A percentile compares a stretch with the other conserved stretches of the same genome.
phyloP scores from a whole-genome alignment of 129 eudicot genomes.

The Flaveria robusta region DNA sequence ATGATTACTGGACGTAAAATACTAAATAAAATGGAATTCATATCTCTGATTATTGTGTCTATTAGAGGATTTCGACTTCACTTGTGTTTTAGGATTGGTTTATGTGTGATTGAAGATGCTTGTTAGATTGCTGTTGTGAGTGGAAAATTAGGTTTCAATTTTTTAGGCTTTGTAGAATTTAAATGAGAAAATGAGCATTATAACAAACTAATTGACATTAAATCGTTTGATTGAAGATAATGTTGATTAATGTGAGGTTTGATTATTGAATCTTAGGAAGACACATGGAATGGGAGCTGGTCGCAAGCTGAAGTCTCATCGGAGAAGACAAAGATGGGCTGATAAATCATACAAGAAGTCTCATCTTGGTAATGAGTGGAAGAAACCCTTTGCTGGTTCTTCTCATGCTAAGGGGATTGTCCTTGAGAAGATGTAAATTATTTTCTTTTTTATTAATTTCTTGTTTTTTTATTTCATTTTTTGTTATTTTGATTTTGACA shows the following conservation, averaged over 20 bases:
- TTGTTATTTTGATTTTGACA: background rate
- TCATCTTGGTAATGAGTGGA: conserved; percentile 65
- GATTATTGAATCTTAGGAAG: conserved; percentile 26
- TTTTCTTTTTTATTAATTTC: background rate
- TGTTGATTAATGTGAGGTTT: background rate
- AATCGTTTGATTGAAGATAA: background rate
- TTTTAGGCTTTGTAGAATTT: background rate
- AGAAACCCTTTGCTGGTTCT: conserved; percentile 66
- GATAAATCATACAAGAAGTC: conserved; percentile 66
- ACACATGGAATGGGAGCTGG: conserved; percentile 75
- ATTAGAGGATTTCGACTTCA: background rate
- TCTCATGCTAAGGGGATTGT: conserved; percentile 68
- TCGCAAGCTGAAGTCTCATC: conserved; percentile 57
- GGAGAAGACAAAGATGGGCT: conserved; percentile 62
- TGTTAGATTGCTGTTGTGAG: background rate
- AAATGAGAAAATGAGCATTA: too few relatives aligned
- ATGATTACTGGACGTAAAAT: conserved; percentile 34
- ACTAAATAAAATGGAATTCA: conserved; percentile 16
- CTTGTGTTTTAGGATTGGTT: background rate
- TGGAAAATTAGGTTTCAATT: background rate
- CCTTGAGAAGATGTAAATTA: conserved; percentile 52
- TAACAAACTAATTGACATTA: background rate
- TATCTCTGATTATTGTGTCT: background rate
- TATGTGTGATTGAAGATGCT: background rate
- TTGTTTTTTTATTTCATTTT: background rate